A percentile compares a stretch with the other conserved stretches of the same genome.
Conservation (phyloP, 225 moss, liverwort and hornwort species). For the Pleurozium schreberi region DNA sequence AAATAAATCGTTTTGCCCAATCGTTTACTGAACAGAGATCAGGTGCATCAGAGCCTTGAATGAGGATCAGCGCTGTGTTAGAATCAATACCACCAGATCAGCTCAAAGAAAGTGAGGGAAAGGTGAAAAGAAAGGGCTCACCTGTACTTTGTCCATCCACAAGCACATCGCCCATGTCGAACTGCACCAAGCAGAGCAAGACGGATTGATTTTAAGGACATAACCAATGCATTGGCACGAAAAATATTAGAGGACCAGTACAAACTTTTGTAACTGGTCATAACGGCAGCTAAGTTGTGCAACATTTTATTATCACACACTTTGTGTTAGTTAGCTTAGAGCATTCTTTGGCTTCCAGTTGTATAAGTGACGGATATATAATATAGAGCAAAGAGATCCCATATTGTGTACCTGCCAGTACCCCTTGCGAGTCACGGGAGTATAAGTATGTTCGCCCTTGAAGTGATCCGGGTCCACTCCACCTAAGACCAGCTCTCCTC, state of each 20-base stretch:
- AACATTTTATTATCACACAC: not conserved
- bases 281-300: not conserved
- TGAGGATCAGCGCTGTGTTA: not conserved
- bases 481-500: slow-evolving; percentile 89
- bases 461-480: slow-evolving; percentile 78
- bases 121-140: not conserved
- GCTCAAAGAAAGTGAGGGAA: not conserved
- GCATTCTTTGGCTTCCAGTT: not conserved
- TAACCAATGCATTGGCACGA: not conserved
- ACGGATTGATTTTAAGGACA: not conserved
- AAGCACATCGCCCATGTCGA: slow-evolving; percentile 87
- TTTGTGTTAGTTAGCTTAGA: not conserved
- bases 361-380: not conserved
- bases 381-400: not conserved
- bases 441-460: slow-evolving; percentile 67
- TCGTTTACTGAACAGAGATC: not conserved
- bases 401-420: slow-evolving; percentile 63
- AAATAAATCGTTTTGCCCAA: not conserved
- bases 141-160: slow-evolving; percentile 69
- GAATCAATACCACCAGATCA: not conserved
- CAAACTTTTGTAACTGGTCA: not conserved
- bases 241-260: not conserved
- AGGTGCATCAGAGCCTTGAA: not conserved
- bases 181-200: slow-evolving; percentile 30
- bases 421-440: slow-evolving; percentile 77